Conservation (phyloP, 2,329 filamentous ascomycete genomes). For the Tolypocladium amazonense region DNA sequence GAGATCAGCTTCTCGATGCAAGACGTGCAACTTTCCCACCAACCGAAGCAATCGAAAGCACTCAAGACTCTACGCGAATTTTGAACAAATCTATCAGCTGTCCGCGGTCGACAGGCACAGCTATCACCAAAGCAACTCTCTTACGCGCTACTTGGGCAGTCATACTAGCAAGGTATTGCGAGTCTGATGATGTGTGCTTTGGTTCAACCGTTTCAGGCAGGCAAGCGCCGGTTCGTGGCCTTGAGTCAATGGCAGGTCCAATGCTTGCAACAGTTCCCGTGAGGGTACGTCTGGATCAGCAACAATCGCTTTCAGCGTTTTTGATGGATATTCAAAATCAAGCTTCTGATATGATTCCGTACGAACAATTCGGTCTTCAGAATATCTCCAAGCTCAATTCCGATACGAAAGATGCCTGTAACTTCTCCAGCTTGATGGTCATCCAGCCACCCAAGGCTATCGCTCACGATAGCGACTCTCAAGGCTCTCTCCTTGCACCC, state of each 20-base stretch:
- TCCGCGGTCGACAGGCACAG: not conserved
- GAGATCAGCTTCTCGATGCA: too few relatives aligned
- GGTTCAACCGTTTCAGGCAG: constrained; percentile 14
- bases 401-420: not conserved
- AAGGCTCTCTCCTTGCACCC: too few relatives aligned
- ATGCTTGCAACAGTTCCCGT: constrained; percentile 10
- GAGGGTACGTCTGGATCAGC: constrained; percentile 1
- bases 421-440: constrained; percentile 1
- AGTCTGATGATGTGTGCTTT: constrained; percentile 12
- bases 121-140: constrained; percentile 7
- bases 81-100: too few relatives aligned
- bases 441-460: not conserved
- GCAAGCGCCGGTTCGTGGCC: constrained; percentile 8
- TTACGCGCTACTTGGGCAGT: constrained; percentile 19
- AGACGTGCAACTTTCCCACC: too few relatives aligned
- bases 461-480: too few relatives aligned
- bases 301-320: constrained; percentile 3
- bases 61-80: too few relatives aligned
- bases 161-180: constrained; percentile 7
- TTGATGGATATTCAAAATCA: constrained; percentile 8
- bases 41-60: too few relatives aligned
- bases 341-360: constrained; percentile 5
- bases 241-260: constrained; percentile 11
- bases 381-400: constrained; percentile 2
- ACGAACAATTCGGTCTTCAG: constrained; percentile 9